phyloP scores from a whole-genome alignment of 176 grass and related monocot species.

The Pontederia paniculata region DNA sequence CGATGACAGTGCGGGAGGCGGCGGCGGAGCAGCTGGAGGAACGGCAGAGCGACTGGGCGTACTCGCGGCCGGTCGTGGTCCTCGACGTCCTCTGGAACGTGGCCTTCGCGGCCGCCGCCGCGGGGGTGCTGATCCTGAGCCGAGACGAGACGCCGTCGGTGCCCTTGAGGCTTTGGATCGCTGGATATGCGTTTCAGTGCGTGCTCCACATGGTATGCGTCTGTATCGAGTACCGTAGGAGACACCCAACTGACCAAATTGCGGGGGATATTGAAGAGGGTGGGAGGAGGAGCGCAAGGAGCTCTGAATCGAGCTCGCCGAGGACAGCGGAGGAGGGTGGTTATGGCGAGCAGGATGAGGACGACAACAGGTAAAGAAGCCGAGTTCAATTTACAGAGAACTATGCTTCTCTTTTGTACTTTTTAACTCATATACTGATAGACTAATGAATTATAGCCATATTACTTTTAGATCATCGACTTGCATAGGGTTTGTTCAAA shows the following conservation, averaged over 20 bases:
- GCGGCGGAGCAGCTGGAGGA: conserved; percentile 23
- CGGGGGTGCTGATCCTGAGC: conserved; percentile 10
- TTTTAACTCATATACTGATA: no score
- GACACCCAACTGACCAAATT: neutral
- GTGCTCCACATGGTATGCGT: conserved; percentile 15
- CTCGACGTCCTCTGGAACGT: conserved; percentile 21
- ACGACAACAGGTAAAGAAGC: neutral
- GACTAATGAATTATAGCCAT: no score
- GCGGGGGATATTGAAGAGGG: conserved; percentile 4
- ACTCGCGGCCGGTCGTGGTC: conserved; percentile 18
- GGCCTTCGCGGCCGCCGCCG: conserved; percentile 3
- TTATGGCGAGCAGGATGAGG: conserved; percentile 1
- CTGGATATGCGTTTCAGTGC: conserved; percentile 14
- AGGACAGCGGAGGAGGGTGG: neutral
- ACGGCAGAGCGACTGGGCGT: conserved; percentile 22
- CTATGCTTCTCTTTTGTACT: no score
- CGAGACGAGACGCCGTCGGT: conserved; percentile 7
- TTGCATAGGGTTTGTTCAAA: no score
- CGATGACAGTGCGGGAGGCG: conserved; percentile 18
- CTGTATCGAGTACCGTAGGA: conserved; percentile 15
- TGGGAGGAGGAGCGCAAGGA: conserved; percentile 9
- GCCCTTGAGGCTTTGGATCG: conserved; percentile 12
- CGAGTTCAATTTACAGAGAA: no score
- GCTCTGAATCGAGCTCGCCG: conserved; percentile 2
- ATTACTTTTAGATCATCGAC: no score